Conservation (phyloP, 805 yeast genomes). For the Schwanniomyces vanrijiae region DNA sequence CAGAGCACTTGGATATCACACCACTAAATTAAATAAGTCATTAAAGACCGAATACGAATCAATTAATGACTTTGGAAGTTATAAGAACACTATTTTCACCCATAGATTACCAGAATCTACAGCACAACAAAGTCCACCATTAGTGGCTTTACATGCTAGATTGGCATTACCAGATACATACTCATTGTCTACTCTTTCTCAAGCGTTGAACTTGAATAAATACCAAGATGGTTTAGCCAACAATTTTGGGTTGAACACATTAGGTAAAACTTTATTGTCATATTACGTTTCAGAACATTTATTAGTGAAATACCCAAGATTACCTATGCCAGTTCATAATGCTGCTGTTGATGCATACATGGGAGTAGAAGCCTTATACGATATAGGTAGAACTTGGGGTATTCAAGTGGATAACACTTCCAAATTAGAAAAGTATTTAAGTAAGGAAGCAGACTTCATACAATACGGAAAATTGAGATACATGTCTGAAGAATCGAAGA, state of each 20-base stretch:
- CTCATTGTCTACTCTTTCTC: slow-evolving; percentile 68
- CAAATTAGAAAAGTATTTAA: slow-evolving; percentile 62
- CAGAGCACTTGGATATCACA: slow-evolving; percentile 16
- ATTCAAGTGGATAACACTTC: slow-evolving; percentile 71
- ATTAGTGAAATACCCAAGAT: slow-evolving; percentile 78
- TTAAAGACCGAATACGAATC: slow-evolving; percentile 31
- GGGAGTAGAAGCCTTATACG: slow-evolving; percentile 63
- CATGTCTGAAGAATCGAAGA: slow-evolving; percentile 27
- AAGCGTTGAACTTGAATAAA: slow-evolving; percentile 66
- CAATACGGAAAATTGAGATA: slow-evolving; percentile 71
- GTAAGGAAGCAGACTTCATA: slow-evolving; percentile 66
- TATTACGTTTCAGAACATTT: slow-evolving; percentile 76
- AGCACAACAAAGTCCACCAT: slow-evolving; percentile 62
- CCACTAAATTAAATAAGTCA: slow-evolving; percentile 20
- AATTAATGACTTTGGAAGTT: slow-evolving; percentile 38
- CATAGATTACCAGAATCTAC: slow-evolving; percentile 47
- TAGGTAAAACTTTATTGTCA: slow-evolving; percentile 76
- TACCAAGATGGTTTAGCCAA: slow-evolving; percentile 53
- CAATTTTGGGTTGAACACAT: slow-evolving; percentile 75
- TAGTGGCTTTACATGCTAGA: slow-evolving; percentile 78
- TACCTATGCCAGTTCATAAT: slow-evolving; percentile 77
- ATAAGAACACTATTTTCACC: slow-evolving; percentile 40
- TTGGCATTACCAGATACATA: slow-evolving; percentile 59
- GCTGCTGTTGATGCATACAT: slow-evolving; percentile 76
- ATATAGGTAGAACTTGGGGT: slow-evolving; percentile 83